These are phyloP conservation scores for Xerocomus nothofagi DNA, from an alignment of 1,284 basidiomycete genomes.

Conservation along the genomic window DNA sequence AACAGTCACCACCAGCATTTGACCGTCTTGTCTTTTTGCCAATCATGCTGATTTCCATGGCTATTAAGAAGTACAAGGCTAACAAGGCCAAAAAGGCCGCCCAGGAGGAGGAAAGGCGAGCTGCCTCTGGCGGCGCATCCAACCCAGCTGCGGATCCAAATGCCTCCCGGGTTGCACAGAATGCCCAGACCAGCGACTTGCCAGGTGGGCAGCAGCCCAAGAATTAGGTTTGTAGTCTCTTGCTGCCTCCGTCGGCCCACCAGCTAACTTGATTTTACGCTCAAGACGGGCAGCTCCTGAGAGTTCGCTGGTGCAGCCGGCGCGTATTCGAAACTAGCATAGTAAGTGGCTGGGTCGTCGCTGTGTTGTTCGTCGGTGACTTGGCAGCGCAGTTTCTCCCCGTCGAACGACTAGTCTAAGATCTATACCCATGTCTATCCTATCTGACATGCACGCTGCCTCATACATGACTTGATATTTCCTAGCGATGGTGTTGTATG, in stretches of 20 bases:
- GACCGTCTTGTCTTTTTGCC: background rate
- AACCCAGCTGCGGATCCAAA: background rate
- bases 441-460: background rate
- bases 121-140: background rate
- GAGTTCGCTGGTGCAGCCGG: background rate
- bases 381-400: slow-evolving; percentile 2
- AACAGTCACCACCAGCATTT: background rate
- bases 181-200: background rate
- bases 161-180: background rate
- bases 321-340: background rate
- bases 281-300: background rate
- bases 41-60: slow-evolving; percentile 19
- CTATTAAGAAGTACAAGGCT: slow-evolving; percentile 33
- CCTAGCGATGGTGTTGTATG: background rate
- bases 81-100: slow-evolving; percentile 28
- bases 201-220: slow-evolving; percentile 10
- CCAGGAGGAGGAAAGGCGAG: slow-evolving; percentile 16
- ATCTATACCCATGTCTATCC: background rate
- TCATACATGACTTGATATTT: background rate
- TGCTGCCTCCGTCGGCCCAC: background rate
- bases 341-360: slow-evolving; percentile 12
- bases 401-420: background rate
- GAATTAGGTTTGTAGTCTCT: slow-evolving; percentile 15
- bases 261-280: background rate
- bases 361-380: slow-evolving; percentile 11